Percentiles rank a stretch among this genome's conserved stretches.
Evolutionary conservation across 2,329 filamentous ascomycete species (phyloP).

Genomic region (Aspergillus sp.): DNA sequence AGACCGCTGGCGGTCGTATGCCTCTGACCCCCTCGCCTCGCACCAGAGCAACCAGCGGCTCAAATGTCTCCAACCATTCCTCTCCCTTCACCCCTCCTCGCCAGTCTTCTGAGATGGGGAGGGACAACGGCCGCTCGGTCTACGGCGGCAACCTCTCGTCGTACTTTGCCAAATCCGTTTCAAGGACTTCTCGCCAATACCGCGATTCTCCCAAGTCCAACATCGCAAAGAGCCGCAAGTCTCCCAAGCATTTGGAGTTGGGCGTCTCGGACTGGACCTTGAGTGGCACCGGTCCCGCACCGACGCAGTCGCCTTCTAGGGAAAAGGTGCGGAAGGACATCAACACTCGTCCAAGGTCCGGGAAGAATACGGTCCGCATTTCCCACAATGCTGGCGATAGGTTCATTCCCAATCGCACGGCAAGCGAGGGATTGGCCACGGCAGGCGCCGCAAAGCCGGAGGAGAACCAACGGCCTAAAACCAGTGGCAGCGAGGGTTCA

Average conservation of each 20-base stretch:
- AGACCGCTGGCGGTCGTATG: conserved; percentile 89
- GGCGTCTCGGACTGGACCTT: conserved; percentile 89
- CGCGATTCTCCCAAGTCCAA: conserved; percentile 94
- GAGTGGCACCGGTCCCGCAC: conserved; percentile 63
- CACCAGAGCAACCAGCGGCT: conserved; percentile 43
- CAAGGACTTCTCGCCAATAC: conserved; percentile 42
- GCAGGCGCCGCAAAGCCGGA: conserved; percentile 77
- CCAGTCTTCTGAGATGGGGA: conserved; percentile 46
- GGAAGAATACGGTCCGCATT: conserved; percentile 66
- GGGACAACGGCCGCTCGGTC: conserved; percentile 56
- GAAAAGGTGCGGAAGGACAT: conserved; percentile 50
- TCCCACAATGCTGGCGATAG: conserved; percentile 69
- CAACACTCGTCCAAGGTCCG: conserved; percentile 36
- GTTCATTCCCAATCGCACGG: conserved; percentile 88
- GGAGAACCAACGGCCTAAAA: conserved; percentile 65
- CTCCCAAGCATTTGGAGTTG: conserved; percentile 79
- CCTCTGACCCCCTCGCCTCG: conserved; percentile 87
- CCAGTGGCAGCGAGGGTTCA: conserved; percentile 60
- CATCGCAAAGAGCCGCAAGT: conserved; percentile 59
- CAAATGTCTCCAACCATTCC: conserved; percentile 43
- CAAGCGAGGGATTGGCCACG: conserved; percentile 80
- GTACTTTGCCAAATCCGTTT: conserved; percentile 61
- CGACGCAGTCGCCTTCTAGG: conserved; percentile 49
- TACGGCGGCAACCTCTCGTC: conserved; percentile 72
- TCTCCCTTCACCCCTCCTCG: conserved; percentile 70